These are phyloP conservation scores for Crithidia sp. DNA, from an alignment of 208 protist genomes.

Conservation along the genomic window DNA sequence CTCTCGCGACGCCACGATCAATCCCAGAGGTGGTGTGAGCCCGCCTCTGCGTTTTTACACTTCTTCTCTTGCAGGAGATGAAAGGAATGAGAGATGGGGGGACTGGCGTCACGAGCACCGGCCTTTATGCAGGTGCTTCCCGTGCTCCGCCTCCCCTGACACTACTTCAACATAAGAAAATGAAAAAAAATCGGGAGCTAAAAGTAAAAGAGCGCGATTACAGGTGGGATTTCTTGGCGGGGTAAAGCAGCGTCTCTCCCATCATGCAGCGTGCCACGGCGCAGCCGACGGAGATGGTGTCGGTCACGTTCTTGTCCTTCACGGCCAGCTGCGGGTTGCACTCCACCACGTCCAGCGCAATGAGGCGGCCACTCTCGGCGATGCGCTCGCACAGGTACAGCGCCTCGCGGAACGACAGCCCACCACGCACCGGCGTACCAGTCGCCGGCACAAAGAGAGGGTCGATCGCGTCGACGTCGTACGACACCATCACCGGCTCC, in stretches of 20 bases:
- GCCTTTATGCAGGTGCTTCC: too few species aligned
- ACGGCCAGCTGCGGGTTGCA: conserved; percentile 67
- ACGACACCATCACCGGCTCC: conserved; percentile 65
- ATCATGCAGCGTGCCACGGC: conserved; percentile 52
- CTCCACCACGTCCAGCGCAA: conserved; percentile 67
- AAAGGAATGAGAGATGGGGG: too few species aligned
- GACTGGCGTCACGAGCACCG: too few species aligned
- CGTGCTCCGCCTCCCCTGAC: too few species aligned
- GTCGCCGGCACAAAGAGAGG: conserved; percentile 57
- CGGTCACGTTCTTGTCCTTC: conserved; percentile 31
- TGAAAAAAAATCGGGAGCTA: neutral
- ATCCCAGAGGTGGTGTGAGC: too few species aligned
- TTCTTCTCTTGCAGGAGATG: too few species aligned
- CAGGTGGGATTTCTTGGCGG: conserved; percentile 35
- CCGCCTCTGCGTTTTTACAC: too few species aligned
- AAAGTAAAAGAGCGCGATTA: conserved; percentile 5
- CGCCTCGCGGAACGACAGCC: conserved; percentile 57
- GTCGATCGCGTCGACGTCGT: conserved; percentile 76
- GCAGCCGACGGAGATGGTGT: conserved; percentile 52
- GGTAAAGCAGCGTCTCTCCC: conserved; percentile 50
- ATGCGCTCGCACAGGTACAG: conserved; percentile 49
- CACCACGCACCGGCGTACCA: conserved; percentile 63
- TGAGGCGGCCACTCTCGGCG: conserved; percentile 52
- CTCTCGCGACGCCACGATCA: too few species aligned
- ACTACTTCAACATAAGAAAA: neutral